A percentile compares a stretch with the other conserved stretches of the same genome.
Conservation (phyloP, 2,329 filamentous ascomycete genomes). For the Fusarium luffae region DNA sequence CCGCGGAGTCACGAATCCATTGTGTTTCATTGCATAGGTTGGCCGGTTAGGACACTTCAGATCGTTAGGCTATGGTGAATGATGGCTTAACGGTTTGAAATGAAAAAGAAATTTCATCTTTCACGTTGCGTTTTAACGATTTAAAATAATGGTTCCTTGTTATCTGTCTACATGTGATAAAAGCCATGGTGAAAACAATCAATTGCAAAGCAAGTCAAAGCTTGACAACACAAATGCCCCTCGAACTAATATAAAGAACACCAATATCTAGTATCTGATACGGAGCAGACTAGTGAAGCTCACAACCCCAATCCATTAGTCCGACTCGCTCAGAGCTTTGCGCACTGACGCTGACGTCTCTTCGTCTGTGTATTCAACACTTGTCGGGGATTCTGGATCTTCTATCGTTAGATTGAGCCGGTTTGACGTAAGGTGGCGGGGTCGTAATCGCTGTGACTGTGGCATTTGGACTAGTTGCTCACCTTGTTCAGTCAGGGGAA, state of each 20-base stretch:
- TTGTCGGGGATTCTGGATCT: not conserved
- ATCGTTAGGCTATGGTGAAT: constrained; percentile 52
- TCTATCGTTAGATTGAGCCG: not conserved
- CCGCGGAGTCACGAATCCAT: constrained; percentile 51
- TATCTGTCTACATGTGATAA: constrained; percentile 4
- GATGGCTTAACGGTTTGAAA: constrained; percentile 56
- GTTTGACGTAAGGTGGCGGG: not conserved
- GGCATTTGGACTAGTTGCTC: not conserved
- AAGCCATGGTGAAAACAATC: constrained; percentile 2
- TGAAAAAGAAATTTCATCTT: constrained; percentile 50
- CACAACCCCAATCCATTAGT: not conserved
- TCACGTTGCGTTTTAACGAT: constrained; percentile 40
- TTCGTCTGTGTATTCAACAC: not conserved
- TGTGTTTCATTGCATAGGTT: constrained; percentile 55
- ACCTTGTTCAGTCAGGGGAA: not conserved
- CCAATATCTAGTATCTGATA: not conserved
- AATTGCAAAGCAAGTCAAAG: not conserved
- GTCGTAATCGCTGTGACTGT: not conserved
- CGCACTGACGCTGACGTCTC: not conserved
- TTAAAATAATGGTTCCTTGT: constrained; percentile 2
- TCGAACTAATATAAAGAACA: not conserved
- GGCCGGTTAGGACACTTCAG: constrained; percentile 55
- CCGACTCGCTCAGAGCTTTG: constrained; percentile 1
- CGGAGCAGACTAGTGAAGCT: not conserved
- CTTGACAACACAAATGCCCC: not conserved